Base-by-base conservation (phyloP, 148 eudicot genomes). In the Rhododendron henanense region DNA sequence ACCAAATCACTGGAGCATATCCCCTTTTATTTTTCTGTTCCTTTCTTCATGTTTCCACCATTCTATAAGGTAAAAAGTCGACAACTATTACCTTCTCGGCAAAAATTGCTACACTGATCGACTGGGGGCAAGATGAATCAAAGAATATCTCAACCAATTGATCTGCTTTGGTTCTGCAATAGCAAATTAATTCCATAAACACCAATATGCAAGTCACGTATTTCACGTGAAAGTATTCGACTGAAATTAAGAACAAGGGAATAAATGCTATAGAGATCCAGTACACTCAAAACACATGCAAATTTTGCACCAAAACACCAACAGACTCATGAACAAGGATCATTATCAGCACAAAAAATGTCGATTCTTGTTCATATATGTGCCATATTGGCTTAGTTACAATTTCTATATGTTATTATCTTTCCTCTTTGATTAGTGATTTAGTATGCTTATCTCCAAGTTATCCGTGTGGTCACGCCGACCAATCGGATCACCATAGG, bases 1-100 rank as follows among this genome's bases (percentile, higher is more conserved):
- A 74, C 45, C 45, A 74, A 37, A 74, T 76, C 48, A 77, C 13
- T 41, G 14, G 6, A 37, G n/a, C 23, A 6, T 75, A 18, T 5
- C 15, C 25, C 23, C 45, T 44, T 44, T 21, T 41, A 41, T 18
- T 74, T 11, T n/a, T 37, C 25, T 41, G 14, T 39, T 21, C 48
- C 28, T 19, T 77, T 77, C 51, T 18, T 77, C 78, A 35, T 79
- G 25, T 79, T 48, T 48, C 55, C 37, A 79, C 7, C 28, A 79
- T 79, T 63, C 50, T 15, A 75, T 18, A 48, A 59, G 16, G 83
- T 8, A 55, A 15, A 55, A 55, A 55, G 3, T 15, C 5, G 23
- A 78, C 1, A 14, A 53, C 57, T 69, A 37, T 59, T 93, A 95
- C 99, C 98, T 92, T 89, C 90, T 97, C 93, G 0, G 94, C 96